These are phyloP conservation scores for Geotrichum aggregatum DNA, from an alignment of 1,139 yeast species.

Conservation along the genomic window DNA sequence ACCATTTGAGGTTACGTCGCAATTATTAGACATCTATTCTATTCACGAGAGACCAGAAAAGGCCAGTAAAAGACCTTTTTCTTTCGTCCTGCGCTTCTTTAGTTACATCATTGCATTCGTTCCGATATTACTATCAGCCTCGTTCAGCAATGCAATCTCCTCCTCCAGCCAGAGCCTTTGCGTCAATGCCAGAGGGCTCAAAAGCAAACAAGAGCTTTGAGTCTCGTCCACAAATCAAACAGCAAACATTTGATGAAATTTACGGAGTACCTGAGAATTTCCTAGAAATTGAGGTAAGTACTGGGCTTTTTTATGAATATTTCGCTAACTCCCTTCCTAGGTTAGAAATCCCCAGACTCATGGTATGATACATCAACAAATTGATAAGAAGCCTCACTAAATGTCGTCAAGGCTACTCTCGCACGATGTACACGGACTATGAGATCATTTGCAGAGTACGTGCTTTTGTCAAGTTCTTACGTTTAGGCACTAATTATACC, in stretches of 20 bases:
- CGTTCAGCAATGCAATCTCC: slow-evolving; percentile 13
- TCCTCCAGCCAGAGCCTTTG: slow-evolving; percentile 22
- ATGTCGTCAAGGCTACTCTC: slow-evolving; percentile 41
- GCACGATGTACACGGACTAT: slow-evolving; percentile 80
- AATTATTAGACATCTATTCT: background rate
- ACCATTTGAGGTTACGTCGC: background rate
- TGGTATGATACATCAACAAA: slow-evolving; percentile 38
- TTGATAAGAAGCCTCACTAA: background rate
- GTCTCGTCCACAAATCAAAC: slow-evolving; percentile 45
- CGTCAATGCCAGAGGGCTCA: slow-evolving; percentile 20
- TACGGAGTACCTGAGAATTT: slow-evolving; percentile 95
- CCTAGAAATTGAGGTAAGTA: slow-evolving; percentile 76
- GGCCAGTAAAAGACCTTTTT: background rate
- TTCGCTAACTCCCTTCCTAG: slow-evolving; percentile 26
- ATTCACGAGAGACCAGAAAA: background rate
- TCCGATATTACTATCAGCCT: background rate
- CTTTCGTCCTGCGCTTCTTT: background rate
- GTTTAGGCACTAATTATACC: background rate
- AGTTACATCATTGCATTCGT: background rate
- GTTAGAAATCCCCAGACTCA: slow-evolving; percentile 76
- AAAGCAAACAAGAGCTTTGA: slow-evolving; percentile 34
- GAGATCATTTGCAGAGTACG: slow-evolving; percentile 73
- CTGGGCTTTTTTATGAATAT: background rate
- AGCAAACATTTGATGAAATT: slow-evolving; percentile 72
- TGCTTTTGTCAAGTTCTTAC: slow-evolving; percentile 15